Percentiles rank a stretch among this genome's conserved stretches.
These are phyloP conservation scores for Hypoxylon sp. DNA, from an alignment of 2,329 filamentous ascomycete genomes.

Conservation along the genomic window DNA sequence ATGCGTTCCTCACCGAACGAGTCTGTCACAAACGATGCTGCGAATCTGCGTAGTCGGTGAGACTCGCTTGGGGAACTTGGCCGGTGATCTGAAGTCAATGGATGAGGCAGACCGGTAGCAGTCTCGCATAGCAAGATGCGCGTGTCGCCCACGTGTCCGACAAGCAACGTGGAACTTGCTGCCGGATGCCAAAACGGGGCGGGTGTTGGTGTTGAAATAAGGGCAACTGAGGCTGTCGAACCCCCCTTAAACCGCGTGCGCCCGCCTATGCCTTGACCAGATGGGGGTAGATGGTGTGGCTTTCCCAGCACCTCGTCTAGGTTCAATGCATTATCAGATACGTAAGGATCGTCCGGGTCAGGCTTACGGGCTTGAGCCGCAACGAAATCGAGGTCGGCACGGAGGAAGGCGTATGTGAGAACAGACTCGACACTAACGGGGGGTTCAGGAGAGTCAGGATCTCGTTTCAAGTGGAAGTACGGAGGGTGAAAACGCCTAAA, in stretches of 20 bases:
- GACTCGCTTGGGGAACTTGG: constrained; percentile 89
- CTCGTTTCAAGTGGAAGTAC: constrained; percentile 70
- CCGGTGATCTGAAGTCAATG: constrained; percentile 92
- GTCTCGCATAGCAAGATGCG: constrained; percentile 92
- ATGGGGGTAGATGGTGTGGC: constrained; percentile 67
- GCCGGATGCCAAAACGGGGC: constrained; percentile 96
- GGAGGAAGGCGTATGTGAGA: constrained; percentile 91
- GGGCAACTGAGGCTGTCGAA: constrained; percentile 88
- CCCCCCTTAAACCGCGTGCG: constrained; percentile 88
- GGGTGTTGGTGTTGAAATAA: constrained; percentile 92
- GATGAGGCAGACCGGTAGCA: constrained; percentile 81
- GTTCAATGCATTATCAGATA: constrained; percentile 84
- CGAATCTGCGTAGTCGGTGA: constrained; percentile 85
- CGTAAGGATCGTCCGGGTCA: constrained; percentile 78
- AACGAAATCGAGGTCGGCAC: constrained; percentile 94
- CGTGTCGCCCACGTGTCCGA: constrained; percentile 94
- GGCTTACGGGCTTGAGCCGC: constrained; percentile 87
- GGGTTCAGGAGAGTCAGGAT: constrained; percentile 54
- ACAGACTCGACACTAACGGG: constrained; percentile 80
- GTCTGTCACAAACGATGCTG: constrained; percentile 88
- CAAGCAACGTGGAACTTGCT: constrained; percentile 84
- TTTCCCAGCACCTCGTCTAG: constrained; percentile 84
- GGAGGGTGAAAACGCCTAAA: constrained; percentile 91
- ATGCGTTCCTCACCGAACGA: constrained; percentile 98
- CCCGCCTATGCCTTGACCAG: constrained; percentile 77